Percentiles rank a stretch among this genome's conserved stretches.
phyloP scores from a whole-genome alignment of 2,329 filamentous ascomycete species.

The Thelonectria rubi region DNA sequence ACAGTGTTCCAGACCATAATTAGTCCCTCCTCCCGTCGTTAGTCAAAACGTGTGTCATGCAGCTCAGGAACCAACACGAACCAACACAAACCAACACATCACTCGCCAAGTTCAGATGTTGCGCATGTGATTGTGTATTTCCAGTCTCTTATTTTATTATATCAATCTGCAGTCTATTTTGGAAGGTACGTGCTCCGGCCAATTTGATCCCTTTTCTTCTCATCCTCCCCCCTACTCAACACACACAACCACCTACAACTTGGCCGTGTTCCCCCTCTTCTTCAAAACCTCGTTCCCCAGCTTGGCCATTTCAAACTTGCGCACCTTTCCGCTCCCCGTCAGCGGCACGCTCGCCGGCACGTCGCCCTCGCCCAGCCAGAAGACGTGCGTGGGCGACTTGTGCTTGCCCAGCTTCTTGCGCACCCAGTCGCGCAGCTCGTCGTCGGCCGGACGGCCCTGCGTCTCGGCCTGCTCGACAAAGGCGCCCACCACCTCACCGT shows the following conservation, averaged over 20 bases:
- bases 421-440: slow-evolving; percentile 70
- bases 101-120: too few relatives aligned
- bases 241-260: slow-evolving; percentile 48
- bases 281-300: slow-evolving; percentile 64
- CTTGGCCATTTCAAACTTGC: slow-evolving; percentile 71
- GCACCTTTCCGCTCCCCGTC: slow-evolving; percentile 77
- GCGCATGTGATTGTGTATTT: not conserved
- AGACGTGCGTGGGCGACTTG: slow-evolving; percentile 77
- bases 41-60: not conserved
- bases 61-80: not conserved
- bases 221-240: not conserved
- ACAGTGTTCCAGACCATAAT: not conserved
- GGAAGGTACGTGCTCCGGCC: not conserved
- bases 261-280: slow-evolving; percentile 56
- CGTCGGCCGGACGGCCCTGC: slow-evolving; percentile 54
- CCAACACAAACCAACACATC: not conserved
- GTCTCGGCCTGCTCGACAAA: slow-evolving; percentile 61
- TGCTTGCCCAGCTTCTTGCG: slow-evolving; percentile 69
- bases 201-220: not conserved
- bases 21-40: not conserved
- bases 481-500: slow-evolving; percentile 76
- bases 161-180: not conserved
- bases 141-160: slow-evolving; percentile 1
- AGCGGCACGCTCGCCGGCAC: slow-evolving; percentile 66
- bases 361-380: slow-evolving; percentile 74